Percentiles rank a stretch among this genome's conserved stretches.
These are phyloP conservation scores for Mycosphaerelloides madeirae DNA, from an alignment of 2,329 filamentous ascomycete species.

Conservation along the genomic window DNA sequence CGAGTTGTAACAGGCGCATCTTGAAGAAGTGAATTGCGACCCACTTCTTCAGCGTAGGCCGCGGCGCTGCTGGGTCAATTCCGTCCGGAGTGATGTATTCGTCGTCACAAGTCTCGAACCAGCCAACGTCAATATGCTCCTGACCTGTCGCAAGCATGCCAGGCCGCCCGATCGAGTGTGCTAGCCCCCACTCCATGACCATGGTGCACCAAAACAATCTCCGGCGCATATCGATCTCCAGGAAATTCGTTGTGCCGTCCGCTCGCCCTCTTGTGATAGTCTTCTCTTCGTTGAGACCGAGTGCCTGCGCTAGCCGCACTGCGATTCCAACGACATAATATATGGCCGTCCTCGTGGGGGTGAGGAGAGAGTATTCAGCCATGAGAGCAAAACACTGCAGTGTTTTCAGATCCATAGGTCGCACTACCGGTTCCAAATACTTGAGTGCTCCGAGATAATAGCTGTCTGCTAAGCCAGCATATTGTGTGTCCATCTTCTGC, in stretches of 20 bases:
- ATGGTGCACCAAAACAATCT: conserved; percentile 83
- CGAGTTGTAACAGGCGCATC: conserved; percentile 81
- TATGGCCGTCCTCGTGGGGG: conserved; percentile 83
- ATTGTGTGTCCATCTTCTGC: conserved; percentile 83
- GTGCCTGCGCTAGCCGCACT: conserved; percentile 79
- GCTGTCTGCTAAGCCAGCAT: conserved; percentile 89
- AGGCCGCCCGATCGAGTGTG: conserved; percentile 82
- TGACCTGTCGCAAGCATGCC: conserved; percentile 76
- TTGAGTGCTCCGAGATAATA: conserved; percentile 89
- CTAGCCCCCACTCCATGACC: conserved; percentile 82
- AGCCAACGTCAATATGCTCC: conserved; percentile 79
- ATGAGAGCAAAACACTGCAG: conserved; percentile 85
- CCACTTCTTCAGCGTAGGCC: conserved; percentile 72
- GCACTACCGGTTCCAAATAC: conserved; percentile 75
- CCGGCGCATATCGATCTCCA: conserved; percentile 84
- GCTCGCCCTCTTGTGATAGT: conserved; percentile 65
- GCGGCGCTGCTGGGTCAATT: conserved; percentile 62
- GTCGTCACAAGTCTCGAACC: conserved; percentile 79
- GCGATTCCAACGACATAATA: conserved; percentile 92
- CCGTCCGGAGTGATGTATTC: conserved; percentile 73
- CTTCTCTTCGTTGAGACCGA: conserved; percentile 82
- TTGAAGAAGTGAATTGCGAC: conserved; percentile 90
- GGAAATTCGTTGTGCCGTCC: conserved; percentile 58
- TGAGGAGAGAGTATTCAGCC: conserved; percentile 85
- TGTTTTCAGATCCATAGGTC: conserved; percentile 83